Evolutionary conservation across 2,329 filamentous ascomycete species (phyloP), one percentile per base, ranked within the genome.

Genomic region (Talaromyces atroroseus): DNA sequence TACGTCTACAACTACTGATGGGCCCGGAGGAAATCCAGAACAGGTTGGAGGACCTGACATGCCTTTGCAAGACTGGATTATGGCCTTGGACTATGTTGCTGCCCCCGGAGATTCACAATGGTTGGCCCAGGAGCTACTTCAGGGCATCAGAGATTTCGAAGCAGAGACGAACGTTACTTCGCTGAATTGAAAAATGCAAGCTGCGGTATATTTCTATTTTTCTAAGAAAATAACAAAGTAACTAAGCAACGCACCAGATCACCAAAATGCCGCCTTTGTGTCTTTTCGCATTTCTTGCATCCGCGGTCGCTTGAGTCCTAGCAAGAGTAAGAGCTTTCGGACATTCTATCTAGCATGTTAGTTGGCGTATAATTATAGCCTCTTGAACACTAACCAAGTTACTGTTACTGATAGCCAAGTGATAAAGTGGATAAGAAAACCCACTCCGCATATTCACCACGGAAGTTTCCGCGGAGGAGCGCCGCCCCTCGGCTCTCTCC

Each of bases 21-120:
- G 53, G 14, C 24, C 36, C 29, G 47, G 24, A 26, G 18, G 26
- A 38, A 38, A 50, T 1, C 5, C 45, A 42, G 52, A 54, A 20
- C 52, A 49, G 45, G 29, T 21, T 21, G 44, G 52, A 23, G 44
- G 52, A 18, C 24, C 52, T 21, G 52, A 54, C 16, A 49, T 54
- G 23, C 44, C 38, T 55, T 36, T 55, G n/a, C 46, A 55, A 24
- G 53, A 55, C 16, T 55, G 53, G 53, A 55, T 55, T 23, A 55
- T 45, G 53, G 36, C 46, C 12, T 45, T 55, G 24, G 53, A 49
- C 16, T 26, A 44, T 20, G 24, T 50, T 1, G 11, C 47, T 36
- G 53, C 46, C 8, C 47, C 47, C 21, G 46, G 46, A 45, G 53
- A 55, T 26, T 55, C 46, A 24, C 46, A 55, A 50, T 55, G 47